Percentiles rank a stretch among this genome's conserved stretches.
Evolutionary conservation across 768 basidiomycete genomes (phyloP).

Genomic region (Tylopilus cervinicoccineus): DNA sequence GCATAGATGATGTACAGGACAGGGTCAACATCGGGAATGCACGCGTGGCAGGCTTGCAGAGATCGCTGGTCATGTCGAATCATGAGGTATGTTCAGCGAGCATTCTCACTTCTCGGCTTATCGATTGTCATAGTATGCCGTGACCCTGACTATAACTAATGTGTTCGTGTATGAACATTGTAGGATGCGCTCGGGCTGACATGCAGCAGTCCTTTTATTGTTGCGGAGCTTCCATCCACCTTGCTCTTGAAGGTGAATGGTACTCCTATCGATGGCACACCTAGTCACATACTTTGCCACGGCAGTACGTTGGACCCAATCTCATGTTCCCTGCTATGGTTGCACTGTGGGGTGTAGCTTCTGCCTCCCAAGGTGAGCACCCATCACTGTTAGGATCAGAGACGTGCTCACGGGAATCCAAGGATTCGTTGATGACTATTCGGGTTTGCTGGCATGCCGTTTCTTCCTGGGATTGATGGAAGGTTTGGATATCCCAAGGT

Average conservation of each 20-base stretch:
- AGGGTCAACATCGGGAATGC: constrained; percentile 53
- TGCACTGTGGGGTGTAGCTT: neutral
- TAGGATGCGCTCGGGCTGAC: too few species aligned
- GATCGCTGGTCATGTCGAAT: constrained; percentile 37
- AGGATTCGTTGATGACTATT: constrained; percentile 48
- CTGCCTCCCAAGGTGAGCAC: neutral
- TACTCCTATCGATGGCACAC: neutral
- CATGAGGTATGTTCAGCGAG: constrained; percentile 20
- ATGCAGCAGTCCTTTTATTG: constrained; percentile 41
- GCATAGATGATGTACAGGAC: constrained; percentile 25
- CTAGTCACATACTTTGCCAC: neutral
- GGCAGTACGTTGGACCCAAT: constrained; percentile 3
- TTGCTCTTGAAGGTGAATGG: constrained; percentile 48
- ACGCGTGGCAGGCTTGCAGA: constrained; percentile 57
- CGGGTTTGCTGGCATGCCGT: constrained; percentile 50
- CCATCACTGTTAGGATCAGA: neutral
- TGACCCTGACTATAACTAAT: constrained; percentile 25
- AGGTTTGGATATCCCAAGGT: constrained; percentile 34
- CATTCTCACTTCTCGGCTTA: neutral
- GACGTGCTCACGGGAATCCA: neutral
- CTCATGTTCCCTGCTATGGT: neutral
- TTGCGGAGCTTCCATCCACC: constrained; percentile 57
- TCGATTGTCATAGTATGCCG: constrained; percentile 30
- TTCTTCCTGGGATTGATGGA: constrained; percentile 56
- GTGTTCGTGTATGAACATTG: constrained; percentile 21